phyloP scores from a whole-genome alignment of 2,329 filamentous ascomycete species.

The Colletotrichum graminicola region DNA sequence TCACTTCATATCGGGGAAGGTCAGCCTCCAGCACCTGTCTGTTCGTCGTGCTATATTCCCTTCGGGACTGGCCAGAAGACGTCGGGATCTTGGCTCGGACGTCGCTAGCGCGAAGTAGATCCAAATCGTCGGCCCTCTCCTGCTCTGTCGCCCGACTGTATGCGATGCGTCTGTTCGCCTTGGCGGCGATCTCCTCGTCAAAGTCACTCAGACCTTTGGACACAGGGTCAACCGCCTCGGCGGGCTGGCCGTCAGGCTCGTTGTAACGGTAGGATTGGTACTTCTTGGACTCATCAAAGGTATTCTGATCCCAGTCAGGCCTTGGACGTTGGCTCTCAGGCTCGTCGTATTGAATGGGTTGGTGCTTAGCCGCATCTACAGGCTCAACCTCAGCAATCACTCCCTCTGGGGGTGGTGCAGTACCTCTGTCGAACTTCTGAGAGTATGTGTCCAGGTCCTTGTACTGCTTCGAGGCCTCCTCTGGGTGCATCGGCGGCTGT shows the following conservation, averaged over 20 bases:
- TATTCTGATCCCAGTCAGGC: constrained; percentile 50
- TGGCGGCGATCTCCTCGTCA: constrained; percentile 54
- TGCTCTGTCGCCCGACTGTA: constrained; percentile 33
- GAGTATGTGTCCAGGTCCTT: constrained; percentile 52
- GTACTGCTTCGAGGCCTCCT: constrained; percentile 55
- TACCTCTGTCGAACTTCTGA: constrained; percentile 44
- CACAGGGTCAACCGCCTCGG: constrained; percentile 49
- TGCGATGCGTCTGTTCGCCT: constrained; percentile 43
- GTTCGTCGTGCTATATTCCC: constrained; percentile 36
- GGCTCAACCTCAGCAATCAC: constrained; percentile 23
- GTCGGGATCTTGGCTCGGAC: constrained; percentile 42
- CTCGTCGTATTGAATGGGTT: constrained; percentile 30
- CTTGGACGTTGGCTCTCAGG: constrained; percentile 48
- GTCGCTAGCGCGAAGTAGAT: constrained; percentile 44
- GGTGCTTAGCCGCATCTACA: constrained; percentile 33
- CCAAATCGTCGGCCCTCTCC: constrained; percentile 45
- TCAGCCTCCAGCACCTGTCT: constrained; percentile 37
- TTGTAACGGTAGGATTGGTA: constrained; percentile 55
- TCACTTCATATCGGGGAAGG: constrained; percentile 29
- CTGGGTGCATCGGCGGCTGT: constrained; percentile 43
- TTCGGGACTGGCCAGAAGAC: constrained; percentile 35
- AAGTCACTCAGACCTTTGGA: constrained; percentile 54
- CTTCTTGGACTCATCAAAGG: constrained; percentile 53
- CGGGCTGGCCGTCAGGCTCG: constrained; percentile 50
- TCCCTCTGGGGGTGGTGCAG: constrained; percentile 33